Conservation (phyloP, 768 basidiomycete species). For the Amanita subjunquillea region DNA sequence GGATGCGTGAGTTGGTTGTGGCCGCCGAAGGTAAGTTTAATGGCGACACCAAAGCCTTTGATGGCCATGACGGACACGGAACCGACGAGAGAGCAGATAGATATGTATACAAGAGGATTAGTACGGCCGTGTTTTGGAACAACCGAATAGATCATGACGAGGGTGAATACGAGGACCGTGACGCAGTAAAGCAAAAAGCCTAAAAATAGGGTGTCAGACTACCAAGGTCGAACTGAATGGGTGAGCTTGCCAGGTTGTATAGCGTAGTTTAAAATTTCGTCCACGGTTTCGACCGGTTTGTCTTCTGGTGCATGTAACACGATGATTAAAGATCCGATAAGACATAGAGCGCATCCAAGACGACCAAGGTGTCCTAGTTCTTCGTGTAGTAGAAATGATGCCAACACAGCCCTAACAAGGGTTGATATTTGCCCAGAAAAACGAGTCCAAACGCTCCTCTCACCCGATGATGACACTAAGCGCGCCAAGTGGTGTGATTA, state of each 20-base stretch:
- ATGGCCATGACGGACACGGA: slow-evolving; percentile 98
- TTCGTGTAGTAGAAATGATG: slow-evolving; percentile 88
- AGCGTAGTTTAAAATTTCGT: slow-evolving; percentile 89
- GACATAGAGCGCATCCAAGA: slow-evolving; percentile 73
- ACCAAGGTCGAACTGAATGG: not conserved
- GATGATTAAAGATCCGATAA: slow-evolving; percentile 87
- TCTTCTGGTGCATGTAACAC: slow-evolving; percentile 96
- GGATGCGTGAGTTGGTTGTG: slow-evolving; percentile 93
- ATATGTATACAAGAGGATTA: slow-evolving; percentile 87
- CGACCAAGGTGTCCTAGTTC: slow-evolving; percentile 89
- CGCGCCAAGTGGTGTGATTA: slow-evolving; percentile 97
- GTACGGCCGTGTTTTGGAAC: slow-evolving; percentile 80
- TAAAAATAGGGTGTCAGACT: slow-evolving; percentile 17
- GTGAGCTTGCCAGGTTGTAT: slow-evolving; percentile 64
- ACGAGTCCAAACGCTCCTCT: not conserved
- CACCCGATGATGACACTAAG: slow-evolving; percentile 95
- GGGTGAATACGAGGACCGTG: slow-evolving; percentile 68
- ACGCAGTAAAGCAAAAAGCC: slow-evolving; percentile 90
- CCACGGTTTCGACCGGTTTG: slow-evolving; percentile 85
- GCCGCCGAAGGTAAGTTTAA: slow-evolving; percentile 88
- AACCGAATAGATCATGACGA: slow-evolving; percentile 81
- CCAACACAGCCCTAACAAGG: slow-evolving; percentile 73
- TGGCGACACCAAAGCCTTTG: slow-evolving; percentile 95
- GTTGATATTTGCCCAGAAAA: not conserved
- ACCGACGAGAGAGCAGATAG: slow-evolving; percentile 93